These are phyloP conservation scores for Lasiodiplodia gonubiensis DNA, from an alignment of 2,329 filamentous ascomycete species.

Conservation along the genomic window DNA sequence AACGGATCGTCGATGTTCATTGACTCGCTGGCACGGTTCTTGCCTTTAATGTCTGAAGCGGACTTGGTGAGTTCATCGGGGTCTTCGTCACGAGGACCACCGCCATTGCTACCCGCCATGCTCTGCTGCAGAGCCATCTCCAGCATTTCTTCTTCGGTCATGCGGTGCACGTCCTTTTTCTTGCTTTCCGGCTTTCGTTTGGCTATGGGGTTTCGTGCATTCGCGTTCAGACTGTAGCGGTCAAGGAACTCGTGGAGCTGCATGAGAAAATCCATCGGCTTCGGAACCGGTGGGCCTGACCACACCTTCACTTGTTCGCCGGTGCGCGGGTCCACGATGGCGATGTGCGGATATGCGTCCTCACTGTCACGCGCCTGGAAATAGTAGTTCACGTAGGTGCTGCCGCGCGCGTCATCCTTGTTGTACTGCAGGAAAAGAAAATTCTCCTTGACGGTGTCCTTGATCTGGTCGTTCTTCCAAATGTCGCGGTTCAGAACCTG, in stretches of 20 bases:
- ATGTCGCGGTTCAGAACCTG: conserved; percentile 92
- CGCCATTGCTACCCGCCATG: conserved; percentile 63
- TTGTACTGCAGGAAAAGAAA: conserved; percentile 96
- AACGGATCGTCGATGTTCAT: conserved; percentile 38
- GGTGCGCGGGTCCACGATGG: conserved; percentile 92
- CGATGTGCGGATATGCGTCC: conserved; percentile 95
- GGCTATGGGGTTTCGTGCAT: conserved; percentile 92
- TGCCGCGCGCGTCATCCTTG: conserved; percentile 79
- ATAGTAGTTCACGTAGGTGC: conserved; percentile 89
- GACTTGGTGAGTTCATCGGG: conserved; percentile 87
- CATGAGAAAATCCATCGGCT: conserved; percentile 80
- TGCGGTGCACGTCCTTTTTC: conserved; percentile 76
- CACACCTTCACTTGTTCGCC: conserved; percentile 97
- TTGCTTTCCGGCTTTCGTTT: conserved; percentile 75
- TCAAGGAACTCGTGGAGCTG: conserved; percentile 97
- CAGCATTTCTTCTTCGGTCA: conserved; percentile 98
- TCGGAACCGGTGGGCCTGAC: conserved; percentile 82
- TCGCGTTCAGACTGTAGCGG: conserved; percentile 85
- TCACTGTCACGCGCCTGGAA: conserved; percentile 78
- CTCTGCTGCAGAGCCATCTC: conserved; percentile 93
- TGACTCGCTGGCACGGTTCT: conserved; percentile 50
- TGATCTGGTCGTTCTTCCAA: conserved; percentile 86
- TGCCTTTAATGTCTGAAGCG: conserved; percentile 56
- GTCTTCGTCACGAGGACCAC: conserved; percentile 68
- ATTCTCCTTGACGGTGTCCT: conserved; percentile 82